phyloP scores from a whole-genome alignment of 805 yeast genomes.

The Torulaspora gathmanii region DNA sequence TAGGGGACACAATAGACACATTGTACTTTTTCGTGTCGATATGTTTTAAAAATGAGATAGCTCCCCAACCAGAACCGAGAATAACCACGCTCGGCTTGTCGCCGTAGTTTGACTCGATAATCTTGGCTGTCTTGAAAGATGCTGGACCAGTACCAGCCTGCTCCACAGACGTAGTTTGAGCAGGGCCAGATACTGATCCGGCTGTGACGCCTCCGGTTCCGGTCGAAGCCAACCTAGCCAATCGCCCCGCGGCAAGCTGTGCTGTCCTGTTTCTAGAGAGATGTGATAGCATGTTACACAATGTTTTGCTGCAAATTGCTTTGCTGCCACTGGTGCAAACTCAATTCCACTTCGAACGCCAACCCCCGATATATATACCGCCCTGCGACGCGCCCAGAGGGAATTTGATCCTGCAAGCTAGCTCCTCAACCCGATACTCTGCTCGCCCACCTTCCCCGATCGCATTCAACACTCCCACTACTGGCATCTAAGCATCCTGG shows the following conservation, averaged over 20 bases:
- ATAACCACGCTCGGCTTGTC: slow-evolving; percentile 50
- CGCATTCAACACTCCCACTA: too few relatives aligned
- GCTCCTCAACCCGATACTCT: neutral
- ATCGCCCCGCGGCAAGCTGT: slow-evolving; percentile 15
- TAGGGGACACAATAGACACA: slow-evolving; percentile 84
- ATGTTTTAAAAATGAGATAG: slow-evolving; percentile 76
- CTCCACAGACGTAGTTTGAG: slow-evolving; percentile 10
- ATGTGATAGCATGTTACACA: slow-evolving; percentile 12
- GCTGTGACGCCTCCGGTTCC: neutral
- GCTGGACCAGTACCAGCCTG: slow-evolving; percentile 33
- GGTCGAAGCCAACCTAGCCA: slow-evolving; percentile 20
- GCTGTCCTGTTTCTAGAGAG: slow-evolving; percentile 10
- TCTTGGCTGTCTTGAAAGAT: slow-evolving; percentile 39
- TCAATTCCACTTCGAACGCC: neutral
- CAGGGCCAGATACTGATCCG: slow-evolving; percentile 2
- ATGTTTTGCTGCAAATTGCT: neutral
- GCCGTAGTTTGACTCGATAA: slow-evolving; percentile 32
- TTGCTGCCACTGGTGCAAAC: neutral
- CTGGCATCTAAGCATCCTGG: neutral
- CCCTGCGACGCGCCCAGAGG: neutral
- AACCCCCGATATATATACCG: neutral
- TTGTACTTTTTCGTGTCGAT: slow-evolving; percentile 84
- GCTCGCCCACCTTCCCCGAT: neutral
- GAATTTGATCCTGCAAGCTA: neutral
- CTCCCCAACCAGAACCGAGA: slow-evolving; percentile 93